phyloP scores from a whole-genome alignment of 176 grass and related monocot species.

The Lolium multiflorum region DNA sequence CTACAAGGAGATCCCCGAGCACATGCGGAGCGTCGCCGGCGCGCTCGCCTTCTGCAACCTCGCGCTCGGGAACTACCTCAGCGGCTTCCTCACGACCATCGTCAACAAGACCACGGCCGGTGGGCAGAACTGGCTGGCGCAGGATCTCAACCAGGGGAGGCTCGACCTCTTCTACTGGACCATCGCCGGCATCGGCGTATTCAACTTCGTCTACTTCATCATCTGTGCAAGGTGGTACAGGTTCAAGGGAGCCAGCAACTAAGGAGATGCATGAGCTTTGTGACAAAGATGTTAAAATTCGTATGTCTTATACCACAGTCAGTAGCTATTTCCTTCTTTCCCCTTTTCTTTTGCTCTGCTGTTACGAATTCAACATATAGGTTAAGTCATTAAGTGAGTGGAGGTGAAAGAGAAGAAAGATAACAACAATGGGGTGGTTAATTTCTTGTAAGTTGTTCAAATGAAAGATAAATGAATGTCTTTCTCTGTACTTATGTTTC shows the following conservation, averaged over 20 bases:
- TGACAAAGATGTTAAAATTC: constrained; percentile 29
- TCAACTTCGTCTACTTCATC: constrained; percentile 90
- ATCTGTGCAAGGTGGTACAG: constrained; percentile 92
- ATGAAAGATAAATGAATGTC: constrained; percentile 24
- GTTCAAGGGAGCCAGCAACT: constrained; percentile 73
- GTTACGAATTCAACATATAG: constrained; percentile 34
- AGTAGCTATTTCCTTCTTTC: constrained; percentile 5
- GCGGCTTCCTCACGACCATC: constrained; percentile 76
- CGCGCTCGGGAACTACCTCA: constrained; percentile 86
- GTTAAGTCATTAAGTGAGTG: constrained; percentile 21
- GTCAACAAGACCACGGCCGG: constrained; percentile 58
- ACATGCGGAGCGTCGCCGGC: constrained; percentile 94
- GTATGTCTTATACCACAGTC: constrained; percentile 31
- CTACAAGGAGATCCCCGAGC: constrained; percentile 98
- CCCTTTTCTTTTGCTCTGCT: constrained; percentile 23
- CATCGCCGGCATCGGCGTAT: constrained; percentile 79
- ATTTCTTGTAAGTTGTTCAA: constrained; percentile 49
- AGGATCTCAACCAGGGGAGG: constrained; percentile 86
- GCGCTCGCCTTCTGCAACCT: constrained; percentile 90
- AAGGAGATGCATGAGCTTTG: constrained; percentile 1
- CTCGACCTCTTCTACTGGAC: constrained; percentile 89
- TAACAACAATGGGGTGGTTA: constrained; percentile 36
- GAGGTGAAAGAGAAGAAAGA: constrained; percentile 32
- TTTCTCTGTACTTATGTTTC: constrained; percentile 22
- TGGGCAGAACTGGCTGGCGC: constrained; percentile 72